These are phyloP conservation scores for Leccinum subgranulosum DNA, from an alignment of 768 basidiomycete species.

Conservation along the genomic window DNA sequence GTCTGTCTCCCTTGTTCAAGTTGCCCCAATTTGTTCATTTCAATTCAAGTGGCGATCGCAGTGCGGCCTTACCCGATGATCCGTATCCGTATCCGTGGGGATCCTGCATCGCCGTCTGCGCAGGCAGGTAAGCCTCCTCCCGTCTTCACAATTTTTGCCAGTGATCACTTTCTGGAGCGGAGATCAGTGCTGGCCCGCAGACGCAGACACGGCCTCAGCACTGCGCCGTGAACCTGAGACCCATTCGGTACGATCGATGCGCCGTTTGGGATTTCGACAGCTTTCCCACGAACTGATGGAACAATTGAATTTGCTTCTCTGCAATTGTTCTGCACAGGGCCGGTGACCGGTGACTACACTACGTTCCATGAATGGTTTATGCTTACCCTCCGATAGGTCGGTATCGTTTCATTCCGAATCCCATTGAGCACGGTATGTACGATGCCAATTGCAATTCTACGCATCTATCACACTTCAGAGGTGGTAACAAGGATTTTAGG, in stretches of 20 bases:
- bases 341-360: background rate
- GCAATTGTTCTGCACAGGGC: background rate
- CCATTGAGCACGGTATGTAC: too few species aligned
- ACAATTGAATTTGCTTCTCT: background rate
- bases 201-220: slow-evolving; percentile 10
- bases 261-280: background rate
- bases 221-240: background rate
- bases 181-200: background rate
- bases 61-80: background rate
- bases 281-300: background rate
- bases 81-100: background rate
- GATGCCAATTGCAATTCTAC: background rate
- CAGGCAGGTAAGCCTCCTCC: background rate
- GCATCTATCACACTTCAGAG: background rate
- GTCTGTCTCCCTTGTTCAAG: background rate
- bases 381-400: background rate
- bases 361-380: background rate
- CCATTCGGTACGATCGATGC: background rate
- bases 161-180: background rate
- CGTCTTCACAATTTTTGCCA: background rate
- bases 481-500: background rate
- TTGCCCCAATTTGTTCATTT: background rate
- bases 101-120: slow-evolving; percentile 1
- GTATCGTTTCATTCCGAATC: too few species aligned
- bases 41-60: background rate